Evolutionary conservation across 768 basidiomycete genomes (phyloP).

Genomic region (Clavulina sp.): DNA sequence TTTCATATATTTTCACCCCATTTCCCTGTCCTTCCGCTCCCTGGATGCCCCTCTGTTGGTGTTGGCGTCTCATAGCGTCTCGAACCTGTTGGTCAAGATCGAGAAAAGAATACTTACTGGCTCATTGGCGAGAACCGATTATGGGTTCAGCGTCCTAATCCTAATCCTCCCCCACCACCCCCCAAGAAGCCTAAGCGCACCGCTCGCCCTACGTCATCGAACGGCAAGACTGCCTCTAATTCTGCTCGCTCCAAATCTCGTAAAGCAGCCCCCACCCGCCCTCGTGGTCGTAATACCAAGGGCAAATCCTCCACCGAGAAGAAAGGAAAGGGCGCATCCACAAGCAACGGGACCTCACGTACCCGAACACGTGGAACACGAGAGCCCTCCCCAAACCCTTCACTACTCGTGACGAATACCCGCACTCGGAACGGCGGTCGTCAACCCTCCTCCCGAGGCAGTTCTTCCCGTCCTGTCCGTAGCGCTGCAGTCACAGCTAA

Average conservation of each 20-base stretch:
- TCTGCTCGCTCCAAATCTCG: not conserved
- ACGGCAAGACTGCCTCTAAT: not conserved
- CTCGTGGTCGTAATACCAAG: no score
- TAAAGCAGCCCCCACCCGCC: conserved; percentile 2
- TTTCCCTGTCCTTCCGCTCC: not conserved
- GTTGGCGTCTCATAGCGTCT: conserved; percentile 4
- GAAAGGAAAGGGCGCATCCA: not conserved
- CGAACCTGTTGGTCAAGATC: conserved; percentile 10
- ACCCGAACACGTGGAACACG: no score
- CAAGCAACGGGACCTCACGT: not conserved
- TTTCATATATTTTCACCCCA: not conserved
- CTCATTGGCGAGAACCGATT: conserved; percentile 8
- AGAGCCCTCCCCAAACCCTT: no score
- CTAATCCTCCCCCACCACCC: conserved; percentile 2
- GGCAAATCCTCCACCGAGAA: conserved; percentile 2
- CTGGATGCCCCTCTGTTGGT: not conserved
- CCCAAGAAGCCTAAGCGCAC: not conserved
- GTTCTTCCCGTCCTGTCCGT: no score
- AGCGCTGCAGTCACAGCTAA: no score
- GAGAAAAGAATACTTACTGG: conserved; percentile 10
- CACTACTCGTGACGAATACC: no score
- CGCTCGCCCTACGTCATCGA: no score
- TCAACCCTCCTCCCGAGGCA: no score
- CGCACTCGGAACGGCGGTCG: no score
- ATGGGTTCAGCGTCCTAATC: conserved; percentile 8